Evolutionary conservation across 768 basidiomycete genomes (phyloP).

Genomic region (Lenzites betulinus): DNA sequence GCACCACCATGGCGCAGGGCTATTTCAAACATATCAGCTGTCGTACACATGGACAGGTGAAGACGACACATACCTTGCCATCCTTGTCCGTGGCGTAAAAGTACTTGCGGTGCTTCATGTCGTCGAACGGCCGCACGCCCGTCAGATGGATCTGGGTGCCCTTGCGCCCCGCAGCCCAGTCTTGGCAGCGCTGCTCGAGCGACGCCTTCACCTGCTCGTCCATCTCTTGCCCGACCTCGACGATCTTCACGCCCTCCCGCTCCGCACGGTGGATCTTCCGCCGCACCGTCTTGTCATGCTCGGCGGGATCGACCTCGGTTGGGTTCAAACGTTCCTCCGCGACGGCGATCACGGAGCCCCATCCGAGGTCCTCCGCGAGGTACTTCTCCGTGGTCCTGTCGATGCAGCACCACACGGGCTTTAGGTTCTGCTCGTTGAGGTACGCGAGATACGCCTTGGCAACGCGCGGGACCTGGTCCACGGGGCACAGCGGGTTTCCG

Average conservation of each 20-base stretch:
- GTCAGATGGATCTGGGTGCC: slow-evolving; percentile 60
- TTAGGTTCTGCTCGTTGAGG: slow-evolving; percentile 44
- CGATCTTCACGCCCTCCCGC: slow-evolving; percentile 52
- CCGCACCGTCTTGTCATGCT: slow-evolving; percentile 57
- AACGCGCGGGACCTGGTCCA: slow-evolving; percentile 40
- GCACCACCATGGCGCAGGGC: slow-evolving; percentile 41
- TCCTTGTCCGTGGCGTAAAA: slow-evolving; percentile 43
- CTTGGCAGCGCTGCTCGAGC: slow-evolving; percentile 53
- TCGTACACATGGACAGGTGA: neutral
- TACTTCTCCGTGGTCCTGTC: slow-evolving; percentile 52
- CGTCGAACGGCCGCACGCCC: slow-evolving; percentile 42
- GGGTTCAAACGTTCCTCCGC: slow-evolving; percentile 58
- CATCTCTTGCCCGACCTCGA: slow-evolving; percentile 45
- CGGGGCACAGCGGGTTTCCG: slow-evolving; percentile 58
- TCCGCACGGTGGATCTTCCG: slow-evolving; percentile 63
- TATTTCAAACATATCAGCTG: slow-evolving; percentile 1
- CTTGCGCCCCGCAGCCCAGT: slow-evolving; percentile 55
- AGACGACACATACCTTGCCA: slow-evolving; percentile 32
- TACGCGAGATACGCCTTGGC: slow-evolving; percentile 50
- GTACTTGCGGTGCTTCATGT: slow-evolving; percentile 42
- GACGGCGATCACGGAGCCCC: slow-evolving; percentile 64
- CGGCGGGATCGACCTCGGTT: slow-evolving; percentile 48
- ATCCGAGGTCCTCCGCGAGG: slow-evolving; percentile 50
- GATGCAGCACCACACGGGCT: slow-evolving; percentile 63
- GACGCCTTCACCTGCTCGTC: slow-evolving; percentile 46